Evolutionary conservation across 306 rosid species (phyloP).

Genomic region (Quercus wislizeni): DNA sequence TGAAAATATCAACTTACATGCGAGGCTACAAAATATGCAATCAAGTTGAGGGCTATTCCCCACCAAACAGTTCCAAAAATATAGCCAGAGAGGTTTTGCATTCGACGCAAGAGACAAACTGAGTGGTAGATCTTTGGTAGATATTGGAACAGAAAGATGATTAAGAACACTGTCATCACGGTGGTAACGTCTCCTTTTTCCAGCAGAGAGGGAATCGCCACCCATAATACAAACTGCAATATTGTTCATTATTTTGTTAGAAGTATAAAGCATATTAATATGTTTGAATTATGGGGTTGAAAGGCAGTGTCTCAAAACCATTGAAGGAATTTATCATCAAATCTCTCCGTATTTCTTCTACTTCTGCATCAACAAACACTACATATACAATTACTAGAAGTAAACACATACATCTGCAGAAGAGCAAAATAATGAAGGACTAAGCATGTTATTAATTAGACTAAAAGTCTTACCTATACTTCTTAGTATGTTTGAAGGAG

Average conservation of each 20-base stretch:
- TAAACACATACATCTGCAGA: no score
- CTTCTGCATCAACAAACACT: no score
- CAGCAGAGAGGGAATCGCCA: conserved; percentile 59
- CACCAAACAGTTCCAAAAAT: conserved; percentile 94
- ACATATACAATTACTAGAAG: no score
- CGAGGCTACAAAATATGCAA: conserved; percentile 91
- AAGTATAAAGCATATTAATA: neutral
- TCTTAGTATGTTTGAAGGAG: no score
- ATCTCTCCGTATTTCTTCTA: no score
- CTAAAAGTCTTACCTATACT: no score
- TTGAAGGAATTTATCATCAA: no score
- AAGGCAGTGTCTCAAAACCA: no score
- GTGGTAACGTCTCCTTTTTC: conserved; percentile 56
- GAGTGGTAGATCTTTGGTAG: conserved; percentile 90
- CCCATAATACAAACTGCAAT: conserved; percentile 79
- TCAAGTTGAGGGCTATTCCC: conserved; percentile 92
- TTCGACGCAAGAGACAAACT: conserved; percentile 70
- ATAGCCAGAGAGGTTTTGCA: conserved; percentile 77
- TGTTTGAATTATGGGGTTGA: no score
- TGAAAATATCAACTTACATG: conserved; percentile 57
- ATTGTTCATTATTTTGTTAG: neutral
- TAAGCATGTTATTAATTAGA: no score
- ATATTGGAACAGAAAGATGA: conserved; percentile 73
- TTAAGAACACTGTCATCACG: conserved; percentile 76
- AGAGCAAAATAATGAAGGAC: no score